phyloP scores from a whole-genome alignment of 1,139 yeast genomes.

The Magnusiomyces suaveolens region DNA sequence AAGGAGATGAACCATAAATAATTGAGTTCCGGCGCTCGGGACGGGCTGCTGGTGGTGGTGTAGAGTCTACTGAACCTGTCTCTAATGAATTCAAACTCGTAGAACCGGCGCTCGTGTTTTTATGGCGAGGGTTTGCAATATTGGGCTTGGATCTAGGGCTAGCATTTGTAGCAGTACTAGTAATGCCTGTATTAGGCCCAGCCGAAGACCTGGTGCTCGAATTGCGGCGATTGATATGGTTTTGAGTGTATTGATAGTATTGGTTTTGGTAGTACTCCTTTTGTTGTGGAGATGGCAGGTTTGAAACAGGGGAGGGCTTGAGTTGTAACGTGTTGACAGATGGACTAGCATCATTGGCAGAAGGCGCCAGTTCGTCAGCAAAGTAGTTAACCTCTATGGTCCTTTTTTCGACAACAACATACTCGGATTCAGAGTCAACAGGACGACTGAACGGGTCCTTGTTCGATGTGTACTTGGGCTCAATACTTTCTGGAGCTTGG shows the following conservation, averaged over 20 bases:
- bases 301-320: neutral
- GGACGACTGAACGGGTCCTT: neutral
- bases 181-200: neutral
- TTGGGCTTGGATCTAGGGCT: too few species aligned
- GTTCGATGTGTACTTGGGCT: neutral
- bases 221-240: neutral
- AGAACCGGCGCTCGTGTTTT: slow-evolving; percentile 1
- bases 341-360: neutral
- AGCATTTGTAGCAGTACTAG: neutral
- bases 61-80: slow-evolving; percentile 3
- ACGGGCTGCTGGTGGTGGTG: neutral
- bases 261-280: slow-evolving; percentile 2
- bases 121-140: neutral
- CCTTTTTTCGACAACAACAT: slow-evolving; percentile 88
- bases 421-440: slow-evolving; percentile 58
- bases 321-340: neutral
- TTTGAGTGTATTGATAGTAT: neutral
- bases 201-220: neutral
- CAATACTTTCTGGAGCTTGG: neutral
- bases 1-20: slow-evolving; percentile 55
- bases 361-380: slow-evolving; percentile 68
- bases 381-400: slow-evolving; percentile 91
- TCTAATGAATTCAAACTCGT: neutral
- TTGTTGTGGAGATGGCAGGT: slow-evolving; percentile 11
- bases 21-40: slow-evolving; percentile 27